Evolutionary conservation across 176 grass and related monocot genomes (phyloP), one percentile per base, ranked within the genome.

Genomic region (Eleusine coracana): DNA sequence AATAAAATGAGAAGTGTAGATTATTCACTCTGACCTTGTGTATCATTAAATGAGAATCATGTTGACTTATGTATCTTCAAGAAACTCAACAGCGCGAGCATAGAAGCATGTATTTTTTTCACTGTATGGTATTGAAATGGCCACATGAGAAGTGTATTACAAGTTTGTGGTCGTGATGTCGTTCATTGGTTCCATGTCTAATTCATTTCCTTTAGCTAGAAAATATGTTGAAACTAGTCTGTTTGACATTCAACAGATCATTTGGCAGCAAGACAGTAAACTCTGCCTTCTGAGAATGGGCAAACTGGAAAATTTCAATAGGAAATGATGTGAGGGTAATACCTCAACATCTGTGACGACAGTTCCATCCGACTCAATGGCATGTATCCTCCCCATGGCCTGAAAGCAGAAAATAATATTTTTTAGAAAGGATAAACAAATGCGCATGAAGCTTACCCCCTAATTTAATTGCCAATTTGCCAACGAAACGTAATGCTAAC

Each of bases 381-480:
- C 93, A 90, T 98, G 96, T 81, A 98, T 98, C 74, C 91, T 93
- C 58, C 96, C 96, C 96, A 98, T 98, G 31, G 77, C 87, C 96
- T 94, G 67, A 71, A 89, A 83, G 73, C 21, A 84, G 21, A 36
- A 82, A 51, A 38, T 18, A 20, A 29, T 16, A 60, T 71, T 49
- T 27, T n/a, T 54, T 68, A 3, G 10, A 78, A 18, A 66, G 3
- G 36, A 73, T 27, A 81, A 23, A 63, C 18, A 68, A 34, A 80
- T 55, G 20, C 4, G 70, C 39, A 55, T 0, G n/a, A 54, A 75
- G 10, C 51, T 62, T 66, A 68, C 1, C 28, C 45, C 61, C 34
- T 71, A 20, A 20, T 85, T 25, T 52, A 54, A 49, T 78, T 39
- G 34, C 28, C 36, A 41, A 52, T 52, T 28, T 73, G 36, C 9